Evolutionary conservation across 805 yeast species (phyloP).

Genomic region (Starmerella stellata): DNA sequence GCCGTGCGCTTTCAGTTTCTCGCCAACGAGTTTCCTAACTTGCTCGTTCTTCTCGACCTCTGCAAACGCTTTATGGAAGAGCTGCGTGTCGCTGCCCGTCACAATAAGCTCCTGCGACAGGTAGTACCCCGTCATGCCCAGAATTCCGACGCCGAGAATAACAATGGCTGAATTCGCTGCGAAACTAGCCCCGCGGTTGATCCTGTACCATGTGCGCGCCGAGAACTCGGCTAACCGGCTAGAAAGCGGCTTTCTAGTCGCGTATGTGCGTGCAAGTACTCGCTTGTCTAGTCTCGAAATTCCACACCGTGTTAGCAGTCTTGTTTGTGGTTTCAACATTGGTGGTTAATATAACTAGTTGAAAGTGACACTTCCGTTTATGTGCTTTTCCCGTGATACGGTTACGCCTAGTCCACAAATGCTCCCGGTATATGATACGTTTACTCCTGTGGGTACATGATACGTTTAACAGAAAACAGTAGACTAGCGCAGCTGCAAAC

Average conservation of each 20-base stretch:
- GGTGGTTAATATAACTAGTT: no score
- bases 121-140: constrained; percentile 47
- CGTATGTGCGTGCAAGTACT: no score
- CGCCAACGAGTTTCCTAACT: constrained; percentile 40
- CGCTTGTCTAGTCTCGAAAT: no score
- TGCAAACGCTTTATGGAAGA: constrained; percentile 72
- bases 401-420: no score
- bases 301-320: no score
- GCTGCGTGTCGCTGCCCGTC: constrained; percentile 81
- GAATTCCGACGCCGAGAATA: constrained; percentile 22
- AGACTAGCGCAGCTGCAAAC: no score
- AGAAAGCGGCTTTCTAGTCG: not conserved
- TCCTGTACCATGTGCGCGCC: not conserved
- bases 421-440: no score
- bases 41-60: constrained; percentile 49
- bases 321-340: no score
- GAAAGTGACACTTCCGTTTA: no score
- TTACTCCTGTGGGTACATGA: no score
- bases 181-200: constrained; percentile 19
- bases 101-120: constrained; percentile 63
- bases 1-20: constrained; percentile 67
- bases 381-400: no score
- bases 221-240: not conserved
- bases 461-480: no score
- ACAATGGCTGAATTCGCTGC: constrained; percentile 22